phyloP scores from a whole-genome alignment of 1,139 yeast genomes.

The Yamadazyma spencermartinsiae region DNA sequence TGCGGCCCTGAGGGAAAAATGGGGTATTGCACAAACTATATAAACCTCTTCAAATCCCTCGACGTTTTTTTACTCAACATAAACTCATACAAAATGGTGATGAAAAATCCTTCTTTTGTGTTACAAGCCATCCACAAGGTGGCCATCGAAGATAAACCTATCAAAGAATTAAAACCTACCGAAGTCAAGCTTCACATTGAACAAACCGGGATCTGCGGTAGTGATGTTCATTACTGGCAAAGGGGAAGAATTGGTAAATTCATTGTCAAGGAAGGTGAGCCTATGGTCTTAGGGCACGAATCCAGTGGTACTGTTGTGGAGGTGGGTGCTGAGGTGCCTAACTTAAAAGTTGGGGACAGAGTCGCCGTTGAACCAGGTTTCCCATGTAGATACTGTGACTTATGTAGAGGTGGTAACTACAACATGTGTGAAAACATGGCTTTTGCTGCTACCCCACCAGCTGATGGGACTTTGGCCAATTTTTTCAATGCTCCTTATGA shows the following conservation, averaged over 20 bases:
- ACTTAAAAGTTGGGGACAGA: constrained; percentile 71
- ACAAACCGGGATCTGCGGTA: constrained; percentile 82
- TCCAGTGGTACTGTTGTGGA: constrained; percentile 66
- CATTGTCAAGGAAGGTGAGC: constrained; percentile 48
- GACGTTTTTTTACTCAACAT: not conserved
- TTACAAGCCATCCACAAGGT: constrained; percentile 58
- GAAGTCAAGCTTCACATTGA: constrained; percentile 16
- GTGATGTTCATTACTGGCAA: constrained; percentile 80
- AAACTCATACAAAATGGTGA: constrained; percentile 1
- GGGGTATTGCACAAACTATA: not conserved
- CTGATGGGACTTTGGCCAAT: constrained; percentile 59
- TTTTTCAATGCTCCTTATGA: constrained; percentile 71
- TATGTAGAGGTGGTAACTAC: constrained; percentile 73
- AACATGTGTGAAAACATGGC: constrained; percentile 81
- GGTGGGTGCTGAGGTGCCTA: constrained; percentile 57
- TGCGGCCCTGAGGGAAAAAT: not conserved
- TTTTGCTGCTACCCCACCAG: constrained; percentile 82
- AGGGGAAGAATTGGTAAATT: constrained; percentile 79
- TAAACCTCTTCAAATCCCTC: not conserved
- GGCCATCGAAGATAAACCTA: constrained; percentile 58
- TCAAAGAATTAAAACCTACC: constrained; percentile 26
- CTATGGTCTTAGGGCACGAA: constrained; percentile 79
- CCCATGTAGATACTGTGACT: constrained; percentile 74
- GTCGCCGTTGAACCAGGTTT: constrained; percentile 78
- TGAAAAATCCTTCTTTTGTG: constrained; percentile 60